These are phyloP conservation scores for Colletotrichum cereale DNA, from an alignment of 2,329 filamentous ascomycete species.

Conservation along the genomic window DNA sequence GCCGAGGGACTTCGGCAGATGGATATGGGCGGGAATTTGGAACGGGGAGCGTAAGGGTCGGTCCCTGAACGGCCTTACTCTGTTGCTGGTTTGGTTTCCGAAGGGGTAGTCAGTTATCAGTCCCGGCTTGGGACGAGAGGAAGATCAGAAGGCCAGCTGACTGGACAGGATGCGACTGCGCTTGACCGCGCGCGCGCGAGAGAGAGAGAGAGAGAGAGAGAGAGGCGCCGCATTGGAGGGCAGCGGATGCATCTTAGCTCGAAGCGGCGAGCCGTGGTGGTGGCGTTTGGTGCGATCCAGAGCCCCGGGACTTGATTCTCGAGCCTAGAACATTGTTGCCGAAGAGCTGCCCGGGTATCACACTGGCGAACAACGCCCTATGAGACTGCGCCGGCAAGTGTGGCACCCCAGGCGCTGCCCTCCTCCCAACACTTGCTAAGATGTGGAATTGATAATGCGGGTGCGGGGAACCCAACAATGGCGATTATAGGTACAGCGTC, in stretches of 20 bases:
- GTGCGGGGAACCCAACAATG: slow-evolving; percentile 31
- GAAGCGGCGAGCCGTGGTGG: neutral
- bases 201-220: neutral
- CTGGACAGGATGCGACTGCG: neutral
- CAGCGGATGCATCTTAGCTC: neutral
- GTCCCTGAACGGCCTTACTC: slow-evolving; percentile 21
- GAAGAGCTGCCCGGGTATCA: neutral
- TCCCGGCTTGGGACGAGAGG: neutral
- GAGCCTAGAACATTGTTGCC: neutral
- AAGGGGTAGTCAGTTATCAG: neutral
- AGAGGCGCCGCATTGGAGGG: neutral
- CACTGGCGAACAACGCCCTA: neutral
- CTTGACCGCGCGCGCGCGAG: neutral
- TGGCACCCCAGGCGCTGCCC: slow-evolving; percentile 2
- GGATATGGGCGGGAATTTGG: slow-evolving; percentile 5
- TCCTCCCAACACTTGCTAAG: neutral
- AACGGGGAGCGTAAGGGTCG: slow-evolving; percentile 11
- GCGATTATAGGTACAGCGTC: too few species aligned
- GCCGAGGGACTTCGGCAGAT: slow-evolving; percentile 35
- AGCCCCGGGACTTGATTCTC: neutral
- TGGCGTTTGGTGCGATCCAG: neutral
- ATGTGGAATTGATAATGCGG: slow-evolving; percentile 16
- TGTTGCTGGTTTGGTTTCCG: neutral
- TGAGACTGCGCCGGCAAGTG: neutral
- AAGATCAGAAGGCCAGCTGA: neutral